Evolutionary conservation across 495 filamentous ascomycete species (phyloP).

Genomic region (Penicillium psychrofluorescens): DNA sequence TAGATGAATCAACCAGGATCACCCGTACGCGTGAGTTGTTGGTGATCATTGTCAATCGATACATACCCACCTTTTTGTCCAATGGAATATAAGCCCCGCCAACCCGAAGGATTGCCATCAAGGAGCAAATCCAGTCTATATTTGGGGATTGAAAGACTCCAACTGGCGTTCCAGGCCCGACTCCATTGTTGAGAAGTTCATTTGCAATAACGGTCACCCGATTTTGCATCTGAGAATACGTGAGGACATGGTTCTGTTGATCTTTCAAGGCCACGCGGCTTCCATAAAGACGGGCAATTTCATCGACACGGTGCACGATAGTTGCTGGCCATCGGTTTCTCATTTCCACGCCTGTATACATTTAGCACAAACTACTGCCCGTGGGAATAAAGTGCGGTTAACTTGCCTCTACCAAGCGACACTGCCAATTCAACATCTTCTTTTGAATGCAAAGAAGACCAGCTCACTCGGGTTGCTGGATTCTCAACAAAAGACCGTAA

Average conservation of each 20-base stretch:
- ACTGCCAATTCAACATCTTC: slow-evolving; percentile 7
- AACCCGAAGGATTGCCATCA: slow-evolving; percentile 42
- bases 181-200: slow-evolving; percentile 6
- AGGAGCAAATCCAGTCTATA: slow-evolving; percentile 38
- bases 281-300: slow-evolving; percentile 6
- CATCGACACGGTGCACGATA: slow-evolving; percentile 25
- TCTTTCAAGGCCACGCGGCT: slow-evolving; percentile 7
- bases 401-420: slow-evolving; percentile 9
- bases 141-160: slow-evolving; percentile 17
- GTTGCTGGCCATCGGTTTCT: slow-evolving; percentile 24
- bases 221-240: slow-evolving; percentile 6
- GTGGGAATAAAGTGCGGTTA: background rate
- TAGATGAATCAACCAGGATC: slow-evolving; percentile 7
- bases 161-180: slow-evolving; percentile 16
- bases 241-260: slow-evolving; percentile 2
- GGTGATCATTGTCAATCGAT: slow-evolving; percentile 23
- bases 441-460: slow-evolving; percentile 8
- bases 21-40: slow-evolving; percentile 10
- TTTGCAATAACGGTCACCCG: slow-evolving; percentile 8
- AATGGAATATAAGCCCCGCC: slow-evolving; percentile 46
- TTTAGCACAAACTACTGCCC: too few relatives aligned
- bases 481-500: slow-evolving; percentile 15
- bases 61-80: slow-evolving; percentile 27
- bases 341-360: slow-evolving; percentile 9
- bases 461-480: slow-evolving; percentile 12